A percentile compares a stretch with the other conserved stretches of the same genome.
Evolutionary conservation across 2,329 filamentous ascomycete genomes (phyloP).

Genomic region (Neurospora crassa): DNA sequence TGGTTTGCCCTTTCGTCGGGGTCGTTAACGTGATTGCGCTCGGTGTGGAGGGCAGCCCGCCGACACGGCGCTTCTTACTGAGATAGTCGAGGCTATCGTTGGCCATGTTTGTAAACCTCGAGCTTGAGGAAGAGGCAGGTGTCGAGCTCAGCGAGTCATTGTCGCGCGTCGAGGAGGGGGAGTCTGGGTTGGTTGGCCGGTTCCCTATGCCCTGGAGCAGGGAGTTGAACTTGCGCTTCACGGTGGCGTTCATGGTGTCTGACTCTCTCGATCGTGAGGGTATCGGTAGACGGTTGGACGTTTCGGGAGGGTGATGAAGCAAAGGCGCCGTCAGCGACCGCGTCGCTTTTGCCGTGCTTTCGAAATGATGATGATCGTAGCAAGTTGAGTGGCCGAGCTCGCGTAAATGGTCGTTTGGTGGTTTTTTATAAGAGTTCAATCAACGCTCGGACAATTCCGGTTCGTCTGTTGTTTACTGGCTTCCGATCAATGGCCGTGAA

Average conservation of each 20-base stretch:
- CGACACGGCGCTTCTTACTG: conserved; percentile 44
- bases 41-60: conserved; percentile 30
- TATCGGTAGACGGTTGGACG: not conserved
- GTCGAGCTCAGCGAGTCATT: conserved; percentile 14
- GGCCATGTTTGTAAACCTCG: conserved; percentile 17
- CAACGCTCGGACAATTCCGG: not conserved
- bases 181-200: conserved; percentile 19
- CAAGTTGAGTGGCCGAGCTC: not conserved
- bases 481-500: not conserved
- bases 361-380: not conserved
- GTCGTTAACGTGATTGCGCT: conserved; percentile 15
- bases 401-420: not conserved
- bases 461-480: not conserved
- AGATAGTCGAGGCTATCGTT: conserved; percentile 31
- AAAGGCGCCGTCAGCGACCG: not conserved
- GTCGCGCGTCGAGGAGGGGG: conserved; percentile 33
- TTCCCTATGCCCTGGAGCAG: conserved; percentile 58
- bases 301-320: not conserved
- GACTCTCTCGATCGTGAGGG: not conserved
- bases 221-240: conserved; percentile 74
- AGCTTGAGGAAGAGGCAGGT: conserved; percentile 15
- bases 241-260: conserved; percentile 54
- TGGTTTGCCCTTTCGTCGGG: conserved; percentile 19
- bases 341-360: not conserved
- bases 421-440: not conserved